Conservation (phyloP, 345 rosid species). For the Heritiera littoralis region DNA sequence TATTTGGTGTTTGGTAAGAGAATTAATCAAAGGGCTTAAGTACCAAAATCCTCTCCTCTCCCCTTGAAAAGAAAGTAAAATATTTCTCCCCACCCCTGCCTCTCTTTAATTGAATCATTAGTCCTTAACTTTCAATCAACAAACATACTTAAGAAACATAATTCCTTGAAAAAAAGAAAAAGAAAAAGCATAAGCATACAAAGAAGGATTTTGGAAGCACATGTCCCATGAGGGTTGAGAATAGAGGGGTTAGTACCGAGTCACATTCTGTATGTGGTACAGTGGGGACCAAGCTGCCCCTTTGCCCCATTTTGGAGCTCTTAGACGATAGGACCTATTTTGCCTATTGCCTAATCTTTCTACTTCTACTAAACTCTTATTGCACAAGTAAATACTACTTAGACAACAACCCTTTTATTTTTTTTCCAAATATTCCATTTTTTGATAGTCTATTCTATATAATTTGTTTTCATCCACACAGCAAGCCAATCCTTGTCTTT, state of each 20-base stretch:
- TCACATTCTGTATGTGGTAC: constrained; percentile 45
- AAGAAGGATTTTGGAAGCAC: constrained; percentile 30
- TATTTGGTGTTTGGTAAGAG: constrained; percentile 27
- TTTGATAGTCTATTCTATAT: background rate
- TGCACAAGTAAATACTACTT: background rate
- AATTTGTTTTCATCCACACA: background rate
- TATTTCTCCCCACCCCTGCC: background rate
- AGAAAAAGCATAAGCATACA: constrained; percentile 15
- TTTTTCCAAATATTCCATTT: background rate
- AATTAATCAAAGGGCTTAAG: background rate
- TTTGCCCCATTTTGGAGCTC: background rate
- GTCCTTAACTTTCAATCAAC: constrained; percentile 19
- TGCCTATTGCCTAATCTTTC: background rate
- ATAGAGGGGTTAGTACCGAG: constrained; percentile 39
- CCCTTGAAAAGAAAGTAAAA: background rate
- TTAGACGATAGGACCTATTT: background rate
- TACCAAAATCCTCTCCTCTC: background rate
- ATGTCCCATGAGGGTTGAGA: constrained; percentile 17
- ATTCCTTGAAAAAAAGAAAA: background rate
- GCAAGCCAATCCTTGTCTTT: background rate
- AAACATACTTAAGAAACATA: background rate
- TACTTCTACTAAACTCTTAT: background rate
- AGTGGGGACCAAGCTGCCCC: constrained; percentile 31
- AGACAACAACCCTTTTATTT: too few relatives aligned
- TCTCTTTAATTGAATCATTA: constrained; percentile 7